phyloP scores from a whole-genome alignment of 495 filamentous ascomycete genomes.

The Neurospora sp. region DNA sequence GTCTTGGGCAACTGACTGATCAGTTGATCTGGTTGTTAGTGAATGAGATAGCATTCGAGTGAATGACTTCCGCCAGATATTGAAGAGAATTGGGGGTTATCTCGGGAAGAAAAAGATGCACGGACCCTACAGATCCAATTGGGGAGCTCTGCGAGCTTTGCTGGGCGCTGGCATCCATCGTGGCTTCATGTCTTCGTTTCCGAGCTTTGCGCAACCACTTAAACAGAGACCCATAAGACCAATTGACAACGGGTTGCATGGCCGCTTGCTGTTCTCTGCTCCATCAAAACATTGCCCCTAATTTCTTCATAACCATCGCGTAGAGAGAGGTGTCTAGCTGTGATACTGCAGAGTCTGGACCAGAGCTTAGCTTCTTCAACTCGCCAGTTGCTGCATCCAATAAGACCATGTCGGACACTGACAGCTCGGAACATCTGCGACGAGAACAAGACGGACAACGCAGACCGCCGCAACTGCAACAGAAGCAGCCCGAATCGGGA shows the following conservation, averaged over 20 bases:
- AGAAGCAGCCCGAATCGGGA: background rate
- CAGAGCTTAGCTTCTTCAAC: background rate
- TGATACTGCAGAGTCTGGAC: background rate
- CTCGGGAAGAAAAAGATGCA: background rate
- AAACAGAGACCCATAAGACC: background rate
- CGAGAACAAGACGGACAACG: background rate
- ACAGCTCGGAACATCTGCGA: background rate
- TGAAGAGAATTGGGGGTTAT: background rate
- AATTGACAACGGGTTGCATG: background rate
- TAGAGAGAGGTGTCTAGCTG: background rate
- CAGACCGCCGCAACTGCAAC: background rate
- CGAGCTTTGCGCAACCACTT: background rate
- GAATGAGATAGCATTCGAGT: background rate
- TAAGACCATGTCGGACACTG: background rate
- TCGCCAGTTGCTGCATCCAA: background rate
- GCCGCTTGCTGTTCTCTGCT: background rate
- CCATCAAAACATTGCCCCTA: background rate
- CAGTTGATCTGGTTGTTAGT: too few species aligned
- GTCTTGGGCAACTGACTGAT: too few species aligned
- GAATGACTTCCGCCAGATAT: too few species aligned
- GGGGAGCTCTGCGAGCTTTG: background rate
- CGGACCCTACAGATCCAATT: background rate
- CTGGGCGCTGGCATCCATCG: background rate
- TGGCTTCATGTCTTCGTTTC: conserved; percentile 5
- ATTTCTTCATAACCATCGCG: background rate